phyloP scores from a whole-genome alignment of 305 asterid genomes.

The Solanum aculeatissimum region DNA sequence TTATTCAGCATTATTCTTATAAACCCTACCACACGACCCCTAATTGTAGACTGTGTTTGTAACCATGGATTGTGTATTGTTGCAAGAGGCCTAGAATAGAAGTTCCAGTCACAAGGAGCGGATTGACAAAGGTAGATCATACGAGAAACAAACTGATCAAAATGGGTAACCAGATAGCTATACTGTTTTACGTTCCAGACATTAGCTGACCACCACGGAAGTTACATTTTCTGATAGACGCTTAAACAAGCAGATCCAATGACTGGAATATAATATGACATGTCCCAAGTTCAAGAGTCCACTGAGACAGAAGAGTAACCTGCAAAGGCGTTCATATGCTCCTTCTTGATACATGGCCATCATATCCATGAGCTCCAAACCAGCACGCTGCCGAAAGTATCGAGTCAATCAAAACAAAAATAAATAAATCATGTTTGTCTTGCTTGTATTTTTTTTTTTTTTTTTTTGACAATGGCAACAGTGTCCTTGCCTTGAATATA shows the following conservation, averaged over 20 bases:
- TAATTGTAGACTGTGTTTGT: not conserved
- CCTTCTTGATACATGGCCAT: constrained; percentile 99
- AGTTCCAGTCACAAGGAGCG: not conserved
- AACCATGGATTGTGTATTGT: not conserved
- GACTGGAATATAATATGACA: not conserved
- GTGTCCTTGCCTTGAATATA: not conserved
- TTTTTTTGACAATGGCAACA: not conserved
- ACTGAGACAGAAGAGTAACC: constrained; percentile 33
- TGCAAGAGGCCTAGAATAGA: not conserved
- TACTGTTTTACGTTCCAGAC: not conserved
- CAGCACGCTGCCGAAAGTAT: constrained; percentile 75
- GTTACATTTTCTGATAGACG: not conserved
- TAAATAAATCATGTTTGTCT: not conserved
- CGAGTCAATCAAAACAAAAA: constrained; percentile 17
- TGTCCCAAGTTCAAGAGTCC: not conserved
- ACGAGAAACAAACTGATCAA: not conserved
- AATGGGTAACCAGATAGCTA: not conserved
- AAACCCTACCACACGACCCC: too few relatives aligned
- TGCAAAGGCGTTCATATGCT: constrained; percentile 97
- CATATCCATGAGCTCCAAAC: constrained; percentile 99
- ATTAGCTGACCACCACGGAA: not conserved
- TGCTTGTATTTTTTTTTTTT: not conserved
- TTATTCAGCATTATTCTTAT: too few relatives aligned
- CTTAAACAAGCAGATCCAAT: not conserved
- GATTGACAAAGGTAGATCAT: not conserved